Base-by-base conservation (phyloP, 345 rosid species). In the Pugionium cornutum region DNA sequence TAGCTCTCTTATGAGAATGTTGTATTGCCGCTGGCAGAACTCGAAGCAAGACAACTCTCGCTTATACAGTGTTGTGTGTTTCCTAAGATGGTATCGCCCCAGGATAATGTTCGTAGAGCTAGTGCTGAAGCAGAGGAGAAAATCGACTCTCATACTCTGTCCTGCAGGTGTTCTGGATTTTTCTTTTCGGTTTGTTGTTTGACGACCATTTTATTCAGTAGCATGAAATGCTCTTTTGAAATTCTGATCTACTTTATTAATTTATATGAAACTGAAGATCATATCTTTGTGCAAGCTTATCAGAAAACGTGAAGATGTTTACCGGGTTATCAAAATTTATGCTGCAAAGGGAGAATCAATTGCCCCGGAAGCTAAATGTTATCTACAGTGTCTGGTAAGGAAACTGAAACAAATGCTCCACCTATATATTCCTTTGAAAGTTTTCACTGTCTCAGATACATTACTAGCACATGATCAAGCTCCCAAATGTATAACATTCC, bases 301-400 rank as follows among this genome's bases (percentile, higher is more conserved):
- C 81, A 94, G 99, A 60, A 80, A 79, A 50, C 86, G 92, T 25
- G 97, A 88, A 76, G 97, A 94, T 66, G 87, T 94, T 56, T 89
- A 86, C 57, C 86, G 80, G 0, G 87, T 80, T 18, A 75, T 88
- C 47, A 89, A 84, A 72, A 81, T 87, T 62, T 82, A 81, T 66
- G 78, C 88, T 67, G 73, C 81, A 25, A 88, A 80, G 72, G 87
- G 87, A 51, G 92, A 88, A 53, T 66, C 82, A 79, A 75, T 66
- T 57, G 47, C 62, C 32, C 73, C 85, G 34, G 92, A 89, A 82
- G 84, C 83, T 30, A 83, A 76, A 74, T 53, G 72, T 53, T 94
- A 83, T 67, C 64, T 88, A 48, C 80, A 82, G 41, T 83, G 82
- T 74, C 77, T 88, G 95, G 99, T 94, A 83, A 76, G 94, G 83